Percentiles rank a stretch among this genome's conserved stretches.
phyloP scores from a whole-genome alignment of 1,139 yeast species.

The Zhuliangozyma blackwelliae region DNA sequence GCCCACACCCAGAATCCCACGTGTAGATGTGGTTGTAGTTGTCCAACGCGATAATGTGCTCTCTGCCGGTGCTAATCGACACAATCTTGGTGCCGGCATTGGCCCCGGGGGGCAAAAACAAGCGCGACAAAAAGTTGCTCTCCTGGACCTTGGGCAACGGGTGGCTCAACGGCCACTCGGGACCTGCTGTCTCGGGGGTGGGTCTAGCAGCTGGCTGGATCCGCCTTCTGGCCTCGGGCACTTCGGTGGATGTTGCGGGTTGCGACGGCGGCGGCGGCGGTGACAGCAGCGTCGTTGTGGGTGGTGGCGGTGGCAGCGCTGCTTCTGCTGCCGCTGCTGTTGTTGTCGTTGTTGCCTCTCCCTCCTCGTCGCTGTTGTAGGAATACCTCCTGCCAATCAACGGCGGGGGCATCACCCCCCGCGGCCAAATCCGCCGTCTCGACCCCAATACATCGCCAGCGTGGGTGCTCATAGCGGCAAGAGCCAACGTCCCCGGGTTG shows the following conservation, averaged over 20 bases:
- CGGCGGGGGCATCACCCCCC: conserved; percentile 10
- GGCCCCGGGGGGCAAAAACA: conserved; percentile 18
- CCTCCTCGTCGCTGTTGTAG: conserved; percentile 4
- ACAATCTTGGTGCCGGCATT: conserved; percentile 26
- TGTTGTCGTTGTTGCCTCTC: conserved; percentile 12
- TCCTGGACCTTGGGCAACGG: conserved; percentile 17
- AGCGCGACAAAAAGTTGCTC: conserved; percentile 25
- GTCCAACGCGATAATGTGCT: conserved; percentile 63
- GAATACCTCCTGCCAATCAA: conserved; percentile 5
- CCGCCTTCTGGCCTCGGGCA: conserved; percentile 9
- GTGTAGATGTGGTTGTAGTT: conserved; percentile 48
- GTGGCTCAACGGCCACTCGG: neutral
- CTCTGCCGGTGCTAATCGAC: conserved; percentile 60
- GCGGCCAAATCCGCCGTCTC: conserved; percentile 5
- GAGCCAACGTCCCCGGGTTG: conserved; percentile 21
- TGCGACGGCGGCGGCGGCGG: conserved; percentile 15
- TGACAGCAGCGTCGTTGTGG: conserved; percentile 6
- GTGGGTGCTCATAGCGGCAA: conserved; percentile 5
- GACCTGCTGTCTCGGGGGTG: neutral
- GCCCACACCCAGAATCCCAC: conserved; percentile 55
- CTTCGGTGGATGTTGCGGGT: neutral
- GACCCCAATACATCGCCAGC: conserved; percentile 4
- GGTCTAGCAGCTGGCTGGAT: conserved; percentile 2
- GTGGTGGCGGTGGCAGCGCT: conserved; percentile 15
- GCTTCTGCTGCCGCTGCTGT: conserved; percentile 9